These are phyloP conservation scores for Solanum bukasovii DNA, from an alignment of 257 asterid species.

Conservation along the genomic window DNA sequence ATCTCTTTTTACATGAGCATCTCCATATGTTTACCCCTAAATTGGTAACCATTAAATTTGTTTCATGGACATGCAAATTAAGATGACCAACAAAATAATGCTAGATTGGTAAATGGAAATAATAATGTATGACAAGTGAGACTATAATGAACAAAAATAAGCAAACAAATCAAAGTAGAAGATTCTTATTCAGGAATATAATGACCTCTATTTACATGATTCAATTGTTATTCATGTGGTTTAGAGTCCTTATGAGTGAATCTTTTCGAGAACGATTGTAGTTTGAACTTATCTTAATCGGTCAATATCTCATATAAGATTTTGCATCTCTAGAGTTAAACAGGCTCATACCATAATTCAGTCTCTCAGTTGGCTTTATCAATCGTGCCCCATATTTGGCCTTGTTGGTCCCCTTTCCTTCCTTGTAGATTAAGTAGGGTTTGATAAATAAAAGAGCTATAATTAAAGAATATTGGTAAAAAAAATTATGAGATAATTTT, in stretches of 20 bases:
- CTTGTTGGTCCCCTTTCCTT: too few species aligned
- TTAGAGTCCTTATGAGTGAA: background rate
- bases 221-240: background rate
- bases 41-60: background rate
- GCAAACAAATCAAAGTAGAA: background rate
- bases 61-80: background rate
- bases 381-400: too few species aligned
- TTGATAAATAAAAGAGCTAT: too few species aligned
- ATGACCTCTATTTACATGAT: background rate
- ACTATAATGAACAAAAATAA: background rate
- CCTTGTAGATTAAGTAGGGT: too few species aligned
- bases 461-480: too few species aligned
- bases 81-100: background rate
- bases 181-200: background rate
- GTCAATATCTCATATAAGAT: too few species aligned
- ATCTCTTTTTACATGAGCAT: background rate
- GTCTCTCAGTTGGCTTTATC: too few species aligned
- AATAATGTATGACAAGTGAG: background rate
- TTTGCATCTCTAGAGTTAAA: background rate
- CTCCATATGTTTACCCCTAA: background rate
- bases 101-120: background rate
- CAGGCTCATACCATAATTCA: too few species aligned
- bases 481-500: too few species aligned
- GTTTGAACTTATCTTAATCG: too few species aligned
- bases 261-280: too few species aligned